Evolutionary conservation across 2,329 filamentous ascomycete genomes (phyloP).

Genomic region (Hypoxylon sp.): DNA sequence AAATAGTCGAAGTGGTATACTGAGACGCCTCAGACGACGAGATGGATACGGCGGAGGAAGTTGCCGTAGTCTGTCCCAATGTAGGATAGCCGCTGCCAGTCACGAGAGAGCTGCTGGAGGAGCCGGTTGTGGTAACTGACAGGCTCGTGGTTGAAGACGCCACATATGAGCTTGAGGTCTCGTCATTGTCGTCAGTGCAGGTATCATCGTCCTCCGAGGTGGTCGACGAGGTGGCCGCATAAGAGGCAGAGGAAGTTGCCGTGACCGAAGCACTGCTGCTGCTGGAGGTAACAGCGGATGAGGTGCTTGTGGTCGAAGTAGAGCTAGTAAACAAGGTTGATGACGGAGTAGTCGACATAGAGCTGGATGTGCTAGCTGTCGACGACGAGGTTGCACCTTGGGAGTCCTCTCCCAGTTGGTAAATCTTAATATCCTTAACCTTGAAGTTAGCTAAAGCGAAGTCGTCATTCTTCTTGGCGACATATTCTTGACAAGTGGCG

Average conservation of each 20-base stretch:
- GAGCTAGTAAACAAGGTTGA: not conserved
- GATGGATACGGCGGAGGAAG: too few species aligned
- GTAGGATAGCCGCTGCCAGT: constrained; percentile 7
- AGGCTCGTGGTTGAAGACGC: constrained; percentile 21
- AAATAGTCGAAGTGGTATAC: constrained; percentile 53
- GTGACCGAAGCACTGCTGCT: constrained; percentile 19
- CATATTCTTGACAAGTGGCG: constrained; percentile 40
- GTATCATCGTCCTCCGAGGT: constrained; percentile 34
- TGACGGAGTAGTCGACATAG: constrained; percentile 18
- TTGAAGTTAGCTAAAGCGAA: constrained; percentile 44
- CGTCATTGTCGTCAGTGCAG: constrained; percentile 27
- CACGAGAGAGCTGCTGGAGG: constrained; percentile 8
- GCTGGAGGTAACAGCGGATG: not conserved
- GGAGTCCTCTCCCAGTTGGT: constrained; percentile 23
- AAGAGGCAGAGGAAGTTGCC: constrained; percentile 23
- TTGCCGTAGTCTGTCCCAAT: constrained; percentile 3
- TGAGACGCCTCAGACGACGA: constrained; percentile 8
- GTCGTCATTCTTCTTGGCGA: constrained; percentile 37
- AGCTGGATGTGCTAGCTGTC: constrained; percentile 11
- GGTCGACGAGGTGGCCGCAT: constrained; percentile 18
- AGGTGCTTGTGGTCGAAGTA: constrained; percentile 14
- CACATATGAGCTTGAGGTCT: constrained; percentile 21
- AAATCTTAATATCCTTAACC: constrained; percentile 42
- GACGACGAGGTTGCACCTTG: constrained; percentile 23
- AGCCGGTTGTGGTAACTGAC: constrained; percentile 29